Percentiles rank a stretch among this genome's conserved stretches.
phyloP scores from a whole-genome alignment of 2,329 filamentous ascomycete species.

The Phaeosphaeria sp. region DNA sequence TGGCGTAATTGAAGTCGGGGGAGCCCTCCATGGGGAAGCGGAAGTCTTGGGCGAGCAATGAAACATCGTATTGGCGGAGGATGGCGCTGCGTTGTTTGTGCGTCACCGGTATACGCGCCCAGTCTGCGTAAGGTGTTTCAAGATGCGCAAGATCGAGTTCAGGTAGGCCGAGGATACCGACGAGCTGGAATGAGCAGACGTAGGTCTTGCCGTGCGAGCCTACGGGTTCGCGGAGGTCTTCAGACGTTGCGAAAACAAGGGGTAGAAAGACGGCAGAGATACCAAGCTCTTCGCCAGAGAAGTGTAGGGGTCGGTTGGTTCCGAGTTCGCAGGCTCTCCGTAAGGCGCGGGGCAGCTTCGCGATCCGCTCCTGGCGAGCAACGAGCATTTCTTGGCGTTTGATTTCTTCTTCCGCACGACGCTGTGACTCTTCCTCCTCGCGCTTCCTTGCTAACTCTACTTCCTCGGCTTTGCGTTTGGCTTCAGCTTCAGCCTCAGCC shows the following conservation, averaged over 20 bases:
- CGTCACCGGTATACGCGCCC: conserved; percentile 45
- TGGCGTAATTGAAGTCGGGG: conserved; percentile 45
- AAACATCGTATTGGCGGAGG: conserved; percentile 47
- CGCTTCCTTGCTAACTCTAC: conserved; percentile 41
- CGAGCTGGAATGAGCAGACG: conserved; percentile 49
- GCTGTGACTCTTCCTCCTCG: conserved; percentile 40
- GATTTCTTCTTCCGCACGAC: conserved; percentile 38
- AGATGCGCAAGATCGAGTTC: conserved; percentile 47
- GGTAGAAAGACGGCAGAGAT: conserved; percentile 49
- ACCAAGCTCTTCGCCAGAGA: conserved; percentile 48
- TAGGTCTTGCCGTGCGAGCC: conserved; percentile 36
- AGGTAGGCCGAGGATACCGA: conserved; percentile 49
- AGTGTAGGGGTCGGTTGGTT: conserved; percentile 45
- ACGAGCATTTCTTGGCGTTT: conserved; percentile 36
- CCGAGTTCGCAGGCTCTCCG: conserved; percentile 47
- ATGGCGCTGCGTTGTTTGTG: conserved; percentile 44
- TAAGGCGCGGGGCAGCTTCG: conserved; percentile 46
- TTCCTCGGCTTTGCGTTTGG: conserved; percentile 36
- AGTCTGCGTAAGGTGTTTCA: conserved; percentile 42
- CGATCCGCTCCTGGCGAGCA: conserved; percentile 43
- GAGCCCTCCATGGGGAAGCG: conserved; percentile 47
- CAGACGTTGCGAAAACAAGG: conserved; percentile 42
- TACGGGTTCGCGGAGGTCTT: conserved; percentile 33
- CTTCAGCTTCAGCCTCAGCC: conserved; percentile 38
- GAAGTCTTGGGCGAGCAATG: conserved; percentile 48